Evolutionary conservation across 2,329 filamentous ascomycete genomes (phyloP), one percentile per base, ranked within the genome.

Genomic region (Ophiocordyceps camponoti-floridani): DNA sequence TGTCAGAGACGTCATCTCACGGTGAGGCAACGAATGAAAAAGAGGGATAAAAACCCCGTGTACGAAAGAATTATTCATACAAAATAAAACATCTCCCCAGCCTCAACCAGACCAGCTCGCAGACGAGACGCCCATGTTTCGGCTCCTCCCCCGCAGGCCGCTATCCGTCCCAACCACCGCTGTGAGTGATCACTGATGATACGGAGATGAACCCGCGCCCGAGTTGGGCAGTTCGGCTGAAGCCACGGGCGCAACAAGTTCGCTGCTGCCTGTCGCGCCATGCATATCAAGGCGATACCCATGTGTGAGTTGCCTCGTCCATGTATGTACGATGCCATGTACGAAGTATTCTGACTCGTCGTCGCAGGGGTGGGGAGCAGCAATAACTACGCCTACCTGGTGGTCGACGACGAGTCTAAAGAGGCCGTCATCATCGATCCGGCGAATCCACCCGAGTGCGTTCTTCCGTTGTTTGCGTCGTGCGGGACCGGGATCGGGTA

Each of bases 261-360:
- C 19, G 23, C 42, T 30, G 46, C 51, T 41, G 42, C 50, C 47
- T 54, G 53, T 30, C 51, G 57, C 54, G 49, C 52, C 52, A 91
- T 91, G 84, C 83, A 89, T 75, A 82, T 89, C 66, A 75, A 84
- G 64, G 83, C 82, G 53, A 89, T 91, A 64, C 83, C 84, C 46
- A 89, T 91, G 83, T 89, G 84, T 87, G 75, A 57, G 40, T 41
- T 2, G 13, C 12, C 19, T 16, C n/a, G 7, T 16, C 30, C 12
- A 23, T 23, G 23, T 23, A 23, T 5, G 5, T 23, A 23, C 23
- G 23, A 23, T 23, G 5, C 23, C 23, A 23, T n/a, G n/a, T n/a
- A n/a, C 23, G 23, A 23, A 23, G 23, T 23, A 23, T 23, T 5
- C 23, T 8, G 18, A 30, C 31, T 23, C 16, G 13, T 1, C 9